Evolutionary conservation across 2,329 filamentous ascomycete species (phyloP).

Genomic region (Exophiala sideris): DNA sequence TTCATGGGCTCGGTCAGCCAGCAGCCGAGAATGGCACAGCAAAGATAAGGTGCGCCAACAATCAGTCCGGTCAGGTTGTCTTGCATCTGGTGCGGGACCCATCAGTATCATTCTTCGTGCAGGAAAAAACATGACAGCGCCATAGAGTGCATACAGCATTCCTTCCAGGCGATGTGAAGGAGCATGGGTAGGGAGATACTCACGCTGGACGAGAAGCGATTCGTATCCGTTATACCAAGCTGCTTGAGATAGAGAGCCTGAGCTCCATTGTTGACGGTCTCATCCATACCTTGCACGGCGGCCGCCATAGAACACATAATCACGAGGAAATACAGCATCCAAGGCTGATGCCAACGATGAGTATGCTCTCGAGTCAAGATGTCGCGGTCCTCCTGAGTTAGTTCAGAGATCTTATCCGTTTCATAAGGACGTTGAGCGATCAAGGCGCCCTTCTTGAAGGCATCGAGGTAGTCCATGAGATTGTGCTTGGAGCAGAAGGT

Average conservation of each 20-base stretch:
- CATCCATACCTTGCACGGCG: constrained; percentile 54
- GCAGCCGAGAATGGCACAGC: constrained; percentile 44
- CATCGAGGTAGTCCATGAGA: constrained; percentile 47
- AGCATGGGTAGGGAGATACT: too few species aligned
- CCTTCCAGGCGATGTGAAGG: too few species aligned
- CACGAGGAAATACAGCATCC: constrained; percentile 47
- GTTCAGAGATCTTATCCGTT: constrained; percentile 48
- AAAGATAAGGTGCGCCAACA: constrained; percentile 46
- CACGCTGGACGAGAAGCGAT: constrained; percentile 26
- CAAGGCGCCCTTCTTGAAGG: constrained; percentile 51
- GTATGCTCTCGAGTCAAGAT: constrained; percentile 44
- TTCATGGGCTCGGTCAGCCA: constrained; percentile 50
- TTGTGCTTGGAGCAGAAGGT: constrained; percentile 51
- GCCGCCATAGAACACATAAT: constrained; percentile 51
- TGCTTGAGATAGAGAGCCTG: constrained; percentile 29
- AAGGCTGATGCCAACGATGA: constrained; percentile 51
- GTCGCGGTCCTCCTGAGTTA: constrained; percentile 44
- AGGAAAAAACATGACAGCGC: too few species aligned
- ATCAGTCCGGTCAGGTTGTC: constrained; percentile 42
- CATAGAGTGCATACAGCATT: too few species aligned
- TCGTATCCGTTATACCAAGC: constrained; percentile 13
- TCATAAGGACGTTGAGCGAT: constrained; percentile 50
- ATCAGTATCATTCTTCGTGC: too few species aligned
- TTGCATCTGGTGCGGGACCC: constrained; percentile 13
- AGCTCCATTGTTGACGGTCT: constrained; percentile 50